These are phyloP conservation scores for Diddensiella caesifluorescens DNA, from an alignment of 805 yeast species.

Conservation along the genomic window DNA sequence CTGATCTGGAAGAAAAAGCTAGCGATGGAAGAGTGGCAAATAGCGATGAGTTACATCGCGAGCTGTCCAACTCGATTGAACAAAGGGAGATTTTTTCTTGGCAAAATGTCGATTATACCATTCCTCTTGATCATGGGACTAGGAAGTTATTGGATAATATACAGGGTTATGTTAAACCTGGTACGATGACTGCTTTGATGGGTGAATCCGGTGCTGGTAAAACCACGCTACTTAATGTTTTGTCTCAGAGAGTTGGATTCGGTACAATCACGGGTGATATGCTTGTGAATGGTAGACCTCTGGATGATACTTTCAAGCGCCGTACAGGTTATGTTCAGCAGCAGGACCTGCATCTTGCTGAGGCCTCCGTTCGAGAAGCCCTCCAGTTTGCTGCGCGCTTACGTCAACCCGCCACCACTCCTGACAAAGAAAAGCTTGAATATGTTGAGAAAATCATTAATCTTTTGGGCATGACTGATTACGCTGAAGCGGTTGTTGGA, in stretches of 20 bases:
- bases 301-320: constrained; percentile 64
- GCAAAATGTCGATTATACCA: constrained; percentile 55
- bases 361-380: constrained; percentile 70
- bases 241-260: constrained; percentile 63
- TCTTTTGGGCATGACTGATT: constrained; percentile 60
- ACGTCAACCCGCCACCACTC: constrained; percentile 59
- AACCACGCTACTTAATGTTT: constrained; percentile 67
- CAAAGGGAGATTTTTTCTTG: constrained; percentile 52
- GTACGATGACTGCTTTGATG: constrained; percentile 76
- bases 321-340: constrained; percentile 75
- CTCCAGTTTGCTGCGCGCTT: constrained; percentile 64
- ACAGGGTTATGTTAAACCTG: constrained; percentile 74
- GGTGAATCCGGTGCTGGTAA: constrained; percentile 89
- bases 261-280: constrained; percentile 65
- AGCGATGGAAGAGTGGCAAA: constrained; percentile 30
- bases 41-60: constrained; percentile 25
- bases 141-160: constrained; percentile 42
- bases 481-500: constrained; percentile 79
- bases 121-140: constrained; percentile 39
- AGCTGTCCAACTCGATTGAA: constrained; percentile 22
- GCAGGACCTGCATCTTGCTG: constrained; percentile 68
- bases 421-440: constrained; percentile 53
- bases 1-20: constrained; percentile 27
- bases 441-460: constrained; percentile 67
- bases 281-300: constrained; percentile 62